A percentile compares a stretch with the other conserved stretches of the same genome.
These are phyloP conservation scores for Hemileccinum impolitum DNA, from an alignment of 768 basidiomycete genomes.

Conservation along the genomic window DNA sequence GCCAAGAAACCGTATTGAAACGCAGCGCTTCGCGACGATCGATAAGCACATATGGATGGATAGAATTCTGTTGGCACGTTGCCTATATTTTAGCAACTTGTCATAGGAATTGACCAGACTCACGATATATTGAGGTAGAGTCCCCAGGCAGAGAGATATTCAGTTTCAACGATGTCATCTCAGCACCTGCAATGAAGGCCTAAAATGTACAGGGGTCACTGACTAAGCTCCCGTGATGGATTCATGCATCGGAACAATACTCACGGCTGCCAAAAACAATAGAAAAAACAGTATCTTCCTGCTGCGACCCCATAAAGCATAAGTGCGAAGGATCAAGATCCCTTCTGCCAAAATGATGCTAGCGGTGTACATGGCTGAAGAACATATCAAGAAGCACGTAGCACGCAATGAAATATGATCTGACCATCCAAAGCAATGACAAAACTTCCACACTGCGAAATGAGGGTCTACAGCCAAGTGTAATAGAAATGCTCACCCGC, in stretches of 20 bases:
- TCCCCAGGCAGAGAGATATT: constrained; percentile 15
- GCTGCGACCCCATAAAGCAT: constrained; percentile 23
- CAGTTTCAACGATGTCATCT: constrained; percentile 5
- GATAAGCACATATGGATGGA: constrained; percentile 16
- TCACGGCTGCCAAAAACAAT: constrained; percentile 17
- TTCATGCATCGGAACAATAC: neutral
- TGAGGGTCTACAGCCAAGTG: neutral
- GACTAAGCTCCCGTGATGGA: neutral
- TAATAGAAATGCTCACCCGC: constrained; percentile 2
- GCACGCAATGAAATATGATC: neutral
- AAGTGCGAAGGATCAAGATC: constrained; percentile 27
- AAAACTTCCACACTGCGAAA: constrained; percentile 19
- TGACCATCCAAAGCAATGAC: constrained; percentile 17
- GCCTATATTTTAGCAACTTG: neutral
- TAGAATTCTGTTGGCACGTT: constrained; percentile 22
- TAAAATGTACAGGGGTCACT: neutral
- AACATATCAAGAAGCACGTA: neutral
- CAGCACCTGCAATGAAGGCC: constrained; percentile 16
- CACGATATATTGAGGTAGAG: constrained; percentile 16
- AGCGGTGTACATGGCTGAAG: constrained; percentile 12
- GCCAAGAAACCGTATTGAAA: constrained; percentile 16
- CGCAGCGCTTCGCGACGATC: constrained; percentile 13
- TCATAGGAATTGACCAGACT: constrained; percentile 4
- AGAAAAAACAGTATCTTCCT: constrained; percentile 15
- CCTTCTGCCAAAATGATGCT: constrained; percentile 17